Conservation (phyloP, 148 eudicot genomes). For the Camellia sinensis region DNA sequence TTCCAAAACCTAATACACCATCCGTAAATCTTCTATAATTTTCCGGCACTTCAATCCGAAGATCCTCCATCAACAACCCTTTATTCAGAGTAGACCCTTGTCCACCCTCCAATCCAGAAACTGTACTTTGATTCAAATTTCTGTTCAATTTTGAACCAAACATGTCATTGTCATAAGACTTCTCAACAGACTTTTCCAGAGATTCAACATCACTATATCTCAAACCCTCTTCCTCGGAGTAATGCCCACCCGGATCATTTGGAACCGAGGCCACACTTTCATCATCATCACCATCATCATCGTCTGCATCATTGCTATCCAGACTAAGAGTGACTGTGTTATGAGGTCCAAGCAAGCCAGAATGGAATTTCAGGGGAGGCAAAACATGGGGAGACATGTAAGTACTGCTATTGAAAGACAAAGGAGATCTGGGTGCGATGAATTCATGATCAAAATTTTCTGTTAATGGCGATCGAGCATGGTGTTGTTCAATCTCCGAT, state of each 20-base stretch:
- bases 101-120: not conserved
- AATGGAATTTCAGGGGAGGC: slow-evolving; percentile 73
- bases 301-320: slow-evolving; percentile 38
- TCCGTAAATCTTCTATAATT: slow-evolving; percentile 37
- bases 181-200: slow-evolving; percentile 15
- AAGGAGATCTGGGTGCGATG: slow-evolving; percentile 48
- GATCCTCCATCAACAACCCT: slow-evolving; percentile 49
- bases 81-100: slow-evolving; percentile 46
- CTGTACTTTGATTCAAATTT: slow-evolving; percentile 6
- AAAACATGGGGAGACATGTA: slow-evolving; percentile 47
- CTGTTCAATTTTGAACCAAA: slow-evolving; percentile 20
- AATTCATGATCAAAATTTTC: slow-evolving; percentile 41
- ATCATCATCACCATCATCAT: slow-evolving; percentile 32
- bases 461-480: slow-evolving; percentile 37
- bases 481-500: slow-evolving; percentile 33
- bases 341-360: slow-evolving; percentile 53
- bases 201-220: slow-evolving; percentile 16
- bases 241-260: slow-evolving; percentile 39
- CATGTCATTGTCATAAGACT: slow-evolving; percentile 24
- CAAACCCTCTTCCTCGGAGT: slow-evolving; percentile 53
- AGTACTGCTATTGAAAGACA: slow-evolving; percentile 27
- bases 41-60: slow-evolving; percentile 51
- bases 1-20: slow-evolving; percentile 22
- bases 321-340: slow-evolving; percentile 30
- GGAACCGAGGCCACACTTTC: slow-evolving; percentile 79